Evolutionary conservation across 805 yeast species (phyloP).

Genomic region (Tetrapisispora fleetii): DNA sequence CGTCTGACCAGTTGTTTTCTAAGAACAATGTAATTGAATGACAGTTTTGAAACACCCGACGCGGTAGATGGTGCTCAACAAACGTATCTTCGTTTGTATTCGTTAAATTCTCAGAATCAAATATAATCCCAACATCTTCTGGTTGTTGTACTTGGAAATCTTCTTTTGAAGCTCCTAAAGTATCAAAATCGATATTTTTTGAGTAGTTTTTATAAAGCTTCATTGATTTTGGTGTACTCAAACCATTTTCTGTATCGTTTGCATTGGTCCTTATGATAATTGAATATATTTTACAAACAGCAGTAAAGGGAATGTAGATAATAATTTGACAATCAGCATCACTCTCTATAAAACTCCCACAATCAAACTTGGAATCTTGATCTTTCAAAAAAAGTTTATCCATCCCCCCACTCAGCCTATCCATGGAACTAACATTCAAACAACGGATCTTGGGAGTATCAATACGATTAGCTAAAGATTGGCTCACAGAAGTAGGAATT

Average conservation of each 20-base stretch:
- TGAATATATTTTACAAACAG: slow-evolving; percentile 64
- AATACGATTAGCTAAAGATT: slow-evolving; percentile 54
- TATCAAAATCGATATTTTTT: slow-evolving; percentile 62
- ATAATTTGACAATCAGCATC: slow-evolving; percentile 81
- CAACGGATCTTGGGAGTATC: slow-evolving; percentile 52
- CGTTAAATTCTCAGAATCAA: slow-evolving; percentile 17
- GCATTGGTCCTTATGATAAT: slow-evolving; percentile 59
- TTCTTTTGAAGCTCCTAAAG: slow-evolving; percentile 39
- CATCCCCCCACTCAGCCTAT: slow-evolving; percentile 29
- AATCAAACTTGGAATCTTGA: slow-evolving; percentile 38
- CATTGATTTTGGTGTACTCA: slow-evolving; percentile 58
- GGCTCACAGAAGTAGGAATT: slow-evolving; percentile 59
- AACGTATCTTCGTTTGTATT: slow-evolving; percentile 43
- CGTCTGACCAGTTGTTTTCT: slow-evolving; percentile 54
- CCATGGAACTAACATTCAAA: slow-evolving; percentile 48
- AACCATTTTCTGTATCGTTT: slow-evolving; percentile 25
- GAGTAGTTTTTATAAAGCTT: slow-evolving; percentile 61
- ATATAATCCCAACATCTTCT: slow-evolving; percentile 35
- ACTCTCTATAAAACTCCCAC: slow-evolving; percentile 41
- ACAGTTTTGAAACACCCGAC: slow-evolving; percentile 63
- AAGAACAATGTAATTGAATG: slow-evolving; percentile 59
- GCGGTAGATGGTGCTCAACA: slow-evolving; percentile 74
- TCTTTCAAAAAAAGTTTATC: slow-evolving; percentile 42
- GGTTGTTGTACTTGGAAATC: slow-evolving; percentile 55
- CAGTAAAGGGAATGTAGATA: slow-evolving; percentile 70